Evolutionary conservation across 805 yeast species (phyloP).

Genomic region (Starmerella floricola): DNA sequence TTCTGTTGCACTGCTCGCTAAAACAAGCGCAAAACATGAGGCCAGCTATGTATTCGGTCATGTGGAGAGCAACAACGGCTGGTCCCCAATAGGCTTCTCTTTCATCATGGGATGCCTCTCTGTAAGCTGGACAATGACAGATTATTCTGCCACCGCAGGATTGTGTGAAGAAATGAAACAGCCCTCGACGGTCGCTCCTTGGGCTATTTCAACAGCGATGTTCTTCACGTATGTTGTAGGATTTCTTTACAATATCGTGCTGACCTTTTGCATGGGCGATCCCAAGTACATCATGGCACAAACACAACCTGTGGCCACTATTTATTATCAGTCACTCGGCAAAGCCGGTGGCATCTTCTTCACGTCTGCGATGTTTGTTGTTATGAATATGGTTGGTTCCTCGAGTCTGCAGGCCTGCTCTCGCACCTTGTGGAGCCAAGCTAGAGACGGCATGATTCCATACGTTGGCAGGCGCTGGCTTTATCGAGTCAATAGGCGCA

Average conservation of each 20-base stretch:
- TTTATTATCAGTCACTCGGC: slow-evolving; percentile 51
- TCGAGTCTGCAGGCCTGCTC: slow-evolving; percentile 53
- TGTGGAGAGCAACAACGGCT: slow-evolving; percentile 39
- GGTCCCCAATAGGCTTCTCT: slow-evolving; percentile 44
- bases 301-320: slow-evolving; percentile 50
- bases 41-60: slow-evolving; percentile 39
- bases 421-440: slow-evolving; percentile 64
- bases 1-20: slow-evolving; percentile 43
- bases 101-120: slow-evolving; percentile 41
- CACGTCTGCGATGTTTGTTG: slow-evolving; percentile 45
- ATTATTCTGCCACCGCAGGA: slow-evolving; percentile 66
- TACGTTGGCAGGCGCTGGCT: slow-evolving; percentile 24
- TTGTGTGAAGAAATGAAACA: slow-evolving; percentile 54
- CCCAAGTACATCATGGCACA: slow-evolving; percentile 20
- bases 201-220: slow-evolving; percentile 44
- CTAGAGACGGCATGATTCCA: slow-evolving; percentile 67
- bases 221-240: slow-evolving; percentile 27
- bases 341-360: slow-evolving; percentile 52
- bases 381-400: slow-evolving; percentile 56
- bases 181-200: slow-evolving; percentile 45
- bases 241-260: slow-evolving; percentile 27
- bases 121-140: slow-evolving; percentile 48
- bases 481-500: slow-evolving; percentile 37
- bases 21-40: slow-evolving; percentile 38
- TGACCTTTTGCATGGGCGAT: slow-evolving; percentile 27